phyloP scores from a whole-genome alignment of 1,139 yeast species.

The Nakaseomyces uthaithaninus region DNA sequence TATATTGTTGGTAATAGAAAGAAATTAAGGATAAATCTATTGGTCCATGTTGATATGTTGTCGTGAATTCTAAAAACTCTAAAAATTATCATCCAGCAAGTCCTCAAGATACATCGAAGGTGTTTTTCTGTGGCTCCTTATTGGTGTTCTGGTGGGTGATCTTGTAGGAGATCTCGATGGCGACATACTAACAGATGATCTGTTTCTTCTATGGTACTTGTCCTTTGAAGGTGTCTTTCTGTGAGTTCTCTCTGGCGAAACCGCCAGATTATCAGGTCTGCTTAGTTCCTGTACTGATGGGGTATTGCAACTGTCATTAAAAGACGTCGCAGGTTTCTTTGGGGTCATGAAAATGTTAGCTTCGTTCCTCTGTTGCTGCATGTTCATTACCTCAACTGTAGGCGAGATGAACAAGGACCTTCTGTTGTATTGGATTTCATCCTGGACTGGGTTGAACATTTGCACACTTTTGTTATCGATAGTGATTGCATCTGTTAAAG shows the following conservation, averaged over 20 bases:
- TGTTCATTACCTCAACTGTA: slow-evolving; percentile 50
- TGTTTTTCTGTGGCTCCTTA: slow-evolving; percentile 30
- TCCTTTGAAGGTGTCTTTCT: slow-evolving; percentile 16
- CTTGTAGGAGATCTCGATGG: slow-evolving; percentile 9
- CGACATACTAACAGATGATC: slow-evolving; percentile 18
- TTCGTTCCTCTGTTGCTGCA: slow-evolving; percentile 13
- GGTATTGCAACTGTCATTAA: neutral
- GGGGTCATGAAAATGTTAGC: slow-evolving; percentile 10
- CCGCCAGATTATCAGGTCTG: slow-evolving; percentile 24
- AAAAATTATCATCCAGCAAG: slow-evolving; percentile 37
- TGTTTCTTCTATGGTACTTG: slow-evolving; percentile 19
- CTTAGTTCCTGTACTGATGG: slow-evolving; percentile 9
- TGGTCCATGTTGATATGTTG: neutral
- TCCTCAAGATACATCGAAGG: slow-evolving; percentile 55
- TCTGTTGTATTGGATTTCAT: slow-evolving; percentile 15
- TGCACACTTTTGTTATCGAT: neutral
- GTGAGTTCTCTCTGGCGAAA: slow-evolving; percentile 26
- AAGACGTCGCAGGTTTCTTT: slow-evolving; percentile 1
- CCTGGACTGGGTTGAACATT: slow-evolving; percentile 16
- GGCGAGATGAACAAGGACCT: slow-evolving; percentile 62
- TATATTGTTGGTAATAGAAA: no score
- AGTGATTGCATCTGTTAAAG: slow-evolving; percentile 10
- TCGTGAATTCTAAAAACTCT: neutral
- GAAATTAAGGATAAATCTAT: no score
- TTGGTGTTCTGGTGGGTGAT: slow-evolving; percentile 7